These are phyloP conservation scores for Pleurozium schreberi DNA, from an alignment of 225 moss, liverwort and hornwort genomes.

Conservation along the genomic window DNA sequence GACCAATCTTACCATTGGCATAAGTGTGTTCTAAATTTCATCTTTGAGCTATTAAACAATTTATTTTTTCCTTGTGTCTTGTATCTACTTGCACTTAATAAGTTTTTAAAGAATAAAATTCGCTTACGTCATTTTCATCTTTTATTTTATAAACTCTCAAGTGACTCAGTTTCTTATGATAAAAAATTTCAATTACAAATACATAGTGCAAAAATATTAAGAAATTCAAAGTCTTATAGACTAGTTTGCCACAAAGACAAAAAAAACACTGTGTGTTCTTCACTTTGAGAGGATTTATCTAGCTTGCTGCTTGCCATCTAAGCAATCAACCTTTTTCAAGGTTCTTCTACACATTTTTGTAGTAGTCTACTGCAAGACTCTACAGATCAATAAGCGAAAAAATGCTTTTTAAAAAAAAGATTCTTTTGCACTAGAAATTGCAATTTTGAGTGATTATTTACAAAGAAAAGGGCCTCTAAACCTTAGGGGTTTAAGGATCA, in stretches of 20 bases:
- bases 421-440: neutral
- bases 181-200: neutral
- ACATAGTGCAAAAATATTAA: fast-evolving
- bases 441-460: neutral
- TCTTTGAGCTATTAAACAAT: neutral
- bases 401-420: too few species aligned
- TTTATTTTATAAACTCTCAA: too few species aligned
- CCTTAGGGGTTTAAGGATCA: neutral
- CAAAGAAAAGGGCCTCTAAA: fast-evolving
- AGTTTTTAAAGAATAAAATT: too few species aligned
- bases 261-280: neutral
- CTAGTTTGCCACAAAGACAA: fast-evolving
- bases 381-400: neutral
- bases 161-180: neutral
- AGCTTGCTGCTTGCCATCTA: neutral
- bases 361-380: neutral
- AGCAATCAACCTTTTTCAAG: fast-evolving
- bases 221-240: neutral
- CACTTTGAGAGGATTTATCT: neutral
- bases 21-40: neutral
- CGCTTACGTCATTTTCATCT: too few species aligned
- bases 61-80: neutral
- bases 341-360: too few species aligned
- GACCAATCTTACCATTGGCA: neutral
- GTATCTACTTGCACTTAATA: too few species aligned